Evolutionary conservation across 1,284 basidiomycete genomes (phyloP).

Genomic region (Ceratorhiza oryzae-sativae): DNA sequence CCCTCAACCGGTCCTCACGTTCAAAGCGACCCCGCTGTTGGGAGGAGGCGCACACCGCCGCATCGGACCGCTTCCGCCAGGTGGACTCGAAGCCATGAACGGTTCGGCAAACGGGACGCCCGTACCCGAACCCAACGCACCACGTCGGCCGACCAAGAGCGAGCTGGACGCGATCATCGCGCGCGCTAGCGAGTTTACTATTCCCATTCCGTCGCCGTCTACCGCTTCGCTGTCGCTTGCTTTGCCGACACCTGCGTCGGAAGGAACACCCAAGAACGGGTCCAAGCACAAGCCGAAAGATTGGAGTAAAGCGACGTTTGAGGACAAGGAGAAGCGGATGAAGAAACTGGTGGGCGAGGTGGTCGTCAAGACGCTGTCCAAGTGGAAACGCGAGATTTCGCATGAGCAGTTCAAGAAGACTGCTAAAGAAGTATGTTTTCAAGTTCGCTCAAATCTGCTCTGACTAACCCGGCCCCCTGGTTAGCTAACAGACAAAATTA

Average conservation of each 20-base stretch:
- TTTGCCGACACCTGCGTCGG: conserved; percentile 43
- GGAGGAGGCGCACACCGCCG: conserved; percentile 36
- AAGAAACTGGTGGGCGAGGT: conserved; percentile 85
- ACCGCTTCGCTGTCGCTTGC: background rate
- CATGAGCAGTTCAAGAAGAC: conserved; percentile 92
- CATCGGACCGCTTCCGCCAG: conserved; percentile 43
- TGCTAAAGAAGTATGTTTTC: conserved; percentile 82
- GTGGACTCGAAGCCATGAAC: conserved; percentile 10
- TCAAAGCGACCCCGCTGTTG: conserved; percentile 36
- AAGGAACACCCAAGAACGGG: conserved; percentile 52
- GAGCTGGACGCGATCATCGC: conserved; percentile 54
- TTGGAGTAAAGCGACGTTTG: conserved; percentile 59
- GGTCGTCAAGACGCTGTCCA: conserved; percentile 92
- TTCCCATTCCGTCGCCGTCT: conserved; percentile 44
- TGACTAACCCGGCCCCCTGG: background rate
- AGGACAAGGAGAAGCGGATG: conserved; percentile 81
- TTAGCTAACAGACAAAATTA: conserved; percentile 79
- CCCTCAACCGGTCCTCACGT: conserved; percentile 19
- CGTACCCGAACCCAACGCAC: conserved; percentile 32
- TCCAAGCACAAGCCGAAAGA: conserved; percentile 54
- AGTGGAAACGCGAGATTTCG: conserved; percentile 82
- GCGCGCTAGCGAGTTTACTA: conserved; percentile 37
- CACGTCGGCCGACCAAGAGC: conserved; percentile 43
- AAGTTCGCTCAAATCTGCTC: conserved; percentile 17
- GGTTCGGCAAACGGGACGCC: conserved; percentile 13